Evolutionary conservation across 345 rosid genomes (phyloP).

Genomic region (Barbarea vulgaris): DNA sequence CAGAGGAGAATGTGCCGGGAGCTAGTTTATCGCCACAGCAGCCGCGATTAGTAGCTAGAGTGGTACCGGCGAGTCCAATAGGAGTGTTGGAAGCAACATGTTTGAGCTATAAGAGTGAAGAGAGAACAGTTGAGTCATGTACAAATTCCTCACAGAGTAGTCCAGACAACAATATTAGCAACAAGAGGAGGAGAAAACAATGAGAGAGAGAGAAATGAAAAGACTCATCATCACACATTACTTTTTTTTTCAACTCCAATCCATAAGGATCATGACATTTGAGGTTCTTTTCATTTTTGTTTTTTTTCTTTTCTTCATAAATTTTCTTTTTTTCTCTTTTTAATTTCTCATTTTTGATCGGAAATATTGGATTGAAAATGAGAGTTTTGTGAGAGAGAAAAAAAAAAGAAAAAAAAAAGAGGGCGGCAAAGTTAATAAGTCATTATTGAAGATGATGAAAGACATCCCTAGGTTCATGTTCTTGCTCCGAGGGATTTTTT

Average conservation of each 20-base stretch:
- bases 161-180: constrained; percentile 38
- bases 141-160: constrained; percentile 54
- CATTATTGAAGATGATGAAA: constrained; percentile 29
- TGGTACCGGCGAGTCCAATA: constrained; percentile 56
- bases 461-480: constrained; percentile 26
- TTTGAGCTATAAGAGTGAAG: constrained; percentile 76
- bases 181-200: constrained; percentile 50
- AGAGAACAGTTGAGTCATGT: constrained; percentile 63
- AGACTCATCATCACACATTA: constrained; percentile 17
- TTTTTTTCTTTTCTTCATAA: constrained; percentile 1
- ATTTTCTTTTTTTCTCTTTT: constrained; percentile 23
- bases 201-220: constrained; percentile 5
- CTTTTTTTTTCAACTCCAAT: constrained; percentile 1
- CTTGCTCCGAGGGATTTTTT: constrained; percentile 22
- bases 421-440: constrained; percentile 34
- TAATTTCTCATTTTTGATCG: constrained; percentile 23
- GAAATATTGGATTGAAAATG: constrained; percentile 29
- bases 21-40: constrained; percentile 16
- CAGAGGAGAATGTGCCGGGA: constrained; percentile 42
- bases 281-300: constrained; percentile 24
- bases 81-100: constrained; percentile 79
- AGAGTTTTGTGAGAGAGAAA: constrained; percentile 30
- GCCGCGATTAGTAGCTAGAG: constrained; percentile 21
- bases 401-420: constrained; percentile 9
- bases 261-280: constrained; percentile 38